These are phyloP conservation scores for Quercus wislizeni DNA, from an alignment of 306 rosid genomes.

Conservation along the genomic window DNA sequence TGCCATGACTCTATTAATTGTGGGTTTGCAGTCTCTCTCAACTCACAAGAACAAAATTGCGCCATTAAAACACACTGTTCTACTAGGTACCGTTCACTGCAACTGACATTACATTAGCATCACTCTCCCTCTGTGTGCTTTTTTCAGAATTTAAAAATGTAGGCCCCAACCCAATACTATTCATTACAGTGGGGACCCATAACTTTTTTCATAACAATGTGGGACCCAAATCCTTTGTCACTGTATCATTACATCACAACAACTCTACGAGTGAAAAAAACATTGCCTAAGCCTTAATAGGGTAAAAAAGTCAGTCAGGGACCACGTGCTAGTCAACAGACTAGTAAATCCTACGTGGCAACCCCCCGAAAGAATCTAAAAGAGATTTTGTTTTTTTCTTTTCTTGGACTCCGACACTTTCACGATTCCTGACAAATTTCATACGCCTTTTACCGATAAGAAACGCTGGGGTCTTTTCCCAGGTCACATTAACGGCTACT, in stretches of 20 bases:
- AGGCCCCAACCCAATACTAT: too few species aligned
- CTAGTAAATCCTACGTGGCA: constrained; percentile 15
- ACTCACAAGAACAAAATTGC: too few species aligned
- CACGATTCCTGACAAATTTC: constrained; percentile 5
- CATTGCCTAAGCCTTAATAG: too few species aligned
- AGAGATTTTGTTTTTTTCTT: not conserved
- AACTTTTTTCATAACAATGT: too few species aligned
- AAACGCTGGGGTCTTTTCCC: constrained; percentile 19
- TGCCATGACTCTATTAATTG: too few species aligned
- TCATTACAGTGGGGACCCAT: too few species aligned
- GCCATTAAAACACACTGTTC: not conserved
- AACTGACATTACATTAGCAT: not conserved
- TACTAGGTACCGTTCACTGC: too few species aligned
- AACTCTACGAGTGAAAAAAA: not conserved
- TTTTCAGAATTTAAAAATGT: not conserved
- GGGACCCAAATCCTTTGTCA: constrained; percentile 8
- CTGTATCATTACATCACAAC: constrained; percentile 25
- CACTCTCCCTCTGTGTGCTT: not conserved
- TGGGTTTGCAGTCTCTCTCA: too few species aligned
- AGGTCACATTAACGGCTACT: constrained; percentile 69
- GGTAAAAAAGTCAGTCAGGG: not conserved
- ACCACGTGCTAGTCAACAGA: constrained; percentile 32
- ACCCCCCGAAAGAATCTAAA: not conserved
- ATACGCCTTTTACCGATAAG: constrained; percentile 14
- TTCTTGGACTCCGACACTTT: constrained; percentile 20